Base-by-base conservation (phyloP, 2,329 filamentous ascomycete genomes). In the Nigrospora oryzae region DNA sequence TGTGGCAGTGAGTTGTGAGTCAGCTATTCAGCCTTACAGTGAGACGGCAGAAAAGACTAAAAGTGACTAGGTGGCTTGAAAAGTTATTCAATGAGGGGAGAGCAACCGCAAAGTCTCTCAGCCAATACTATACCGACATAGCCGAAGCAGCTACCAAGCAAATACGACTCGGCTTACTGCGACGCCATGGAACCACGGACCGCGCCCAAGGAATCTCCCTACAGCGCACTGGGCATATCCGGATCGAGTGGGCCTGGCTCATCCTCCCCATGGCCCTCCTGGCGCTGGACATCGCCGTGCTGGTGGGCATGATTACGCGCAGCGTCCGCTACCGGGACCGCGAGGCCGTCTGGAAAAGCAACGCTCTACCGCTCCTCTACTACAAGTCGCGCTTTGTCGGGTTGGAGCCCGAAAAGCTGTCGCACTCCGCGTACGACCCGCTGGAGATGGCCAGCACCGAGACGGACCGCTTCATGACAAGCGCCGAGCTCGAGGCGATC, bases 271-370 rank as follows among this genome's bases (percentile, higher is more conserved):
- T 13, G 2, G 31, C 12, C 7, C 30, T 41, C 4, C 32, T 42
- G 32, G 40, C 8, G 3, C 6, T 42, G 12, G 32, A 42, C 30
- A 15, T 42, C 32, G 1, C 19, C 13, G 33, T 42, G 38, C n/a
- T 40, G 11, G 11, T 30, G 2, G n/a, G 40, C 3, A 42, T 42
- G 40, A 8, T 42, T 12, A 2, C 15, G 5, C 32, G 32, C 17
- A 42, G 40, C 16, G 17, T 35, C 1, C 32, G 40, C 14, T 33
- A 15, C 4, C 2, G 32, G 11, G 40, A 35, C 6, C n/a, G 14
- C 11, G 40, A 42, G 40, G 32, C 17, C 15, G 40, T 42, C 5
- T 42, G 40, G 40, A 42, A 42, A 32, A 42, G 40, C 40, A 28
- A 42, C 13, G 30, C 32, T 3, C 31, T 42, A 12, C 40, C 32